Evolutionary conservation across 768 basidiomycete species (phyloP), one percentile per base, ranked within the genome.

Genomic region (Dendrothele bispora): DNA sequence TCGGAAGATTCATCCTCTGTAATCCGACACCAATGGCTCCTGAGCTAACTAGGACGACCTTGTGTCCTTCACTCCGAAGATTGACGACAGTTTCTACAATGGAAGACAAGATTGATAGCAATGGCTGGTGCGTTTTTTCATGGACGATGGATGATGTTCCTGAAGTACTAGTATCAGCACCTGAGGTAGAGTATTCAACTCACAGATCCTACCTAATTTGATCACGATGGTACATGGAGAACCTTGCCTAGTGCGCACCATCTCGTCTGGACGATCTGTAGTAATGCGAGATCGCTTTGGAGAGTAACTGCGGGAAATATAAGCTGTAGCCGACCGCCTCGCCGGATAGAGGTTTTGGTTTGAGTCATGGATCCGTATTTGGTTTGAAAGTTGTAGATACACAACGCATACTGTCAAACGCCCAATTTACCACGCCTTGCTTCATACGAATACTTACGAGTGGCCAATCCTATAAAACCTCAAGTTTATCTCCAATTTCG

Each of bases 21-120:
- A 98, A 65, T 1, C 97, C 97, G 15, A 98, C 91, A 1, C 87
- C 97, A 49, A 98, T 98, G n/a, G 97, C 97, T 1, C 97, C 97
- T 18, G 94, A 97, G 58, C 89, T 93, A 50, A 97, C 93, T 10
- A 99, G 82, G 4, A 98, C 91, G 45, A 98, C 91, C 59, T 93
- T 88, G 70, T 99, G 95, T 0, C 95, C 95, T 35, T 85, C 72
- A 5, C 74, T 70, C 39, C 85, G 81, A 14, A 99, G 78, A 27
- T 82, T 68, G 14, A 91, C 77, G 12, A 93, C 91, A 0, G 92
- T 91, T 66, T 99, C 95, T 26, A 95, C 94, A 37, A 98, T 76
- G 0, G 91, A 83, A 0, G 95, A 97, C 24, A 99, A 79, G 3
- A 88, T 90, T 3, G 95, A 91, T 1, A 99, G 77, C 18, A 97